These are phyloP conservation scores for Fraxinus sp. DNA, from an alignment of 305 asterid genomes.

Conservation along the genomic window DNA sequence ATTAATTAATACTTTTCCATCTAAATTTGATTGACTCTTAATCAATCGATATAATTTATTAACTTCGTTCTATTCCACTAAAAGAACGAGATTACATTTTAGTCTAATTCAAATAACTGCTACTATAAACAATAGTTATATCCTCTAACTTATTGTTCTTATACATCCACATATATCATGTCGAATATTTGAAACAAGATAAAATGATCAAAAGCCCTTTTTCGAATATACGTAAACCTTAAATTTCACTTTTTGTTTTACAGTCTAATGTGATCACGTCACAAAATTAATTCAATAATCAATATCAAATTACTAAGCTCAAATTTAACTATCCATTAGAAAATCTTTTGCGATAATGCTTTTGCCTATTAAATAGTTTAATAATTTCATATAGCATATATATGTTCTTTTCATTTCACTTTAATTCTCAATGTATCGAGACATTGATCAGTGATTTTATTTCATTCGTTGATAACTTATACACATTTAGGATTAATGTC, in stretches of 20 bases:
- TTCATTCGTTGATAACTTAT: background rate
- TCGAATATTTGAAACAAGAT: background rate
- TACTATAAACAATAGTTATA: too few species aligned
- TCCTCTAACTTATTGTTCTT: too few species aligned
- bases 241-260: background rate
- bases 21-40: too few species aligned
- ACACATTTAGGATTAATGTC: background rate
- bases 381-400: too few species aligned
- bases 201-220: too few species aligned
- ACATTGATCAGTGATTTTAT: background rate
- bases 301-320: background rate
- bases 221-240: background rate
- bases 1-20: too few species aligned
- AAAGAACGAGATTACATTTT: too few species aligned
- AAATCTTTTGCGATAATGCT: background rate
- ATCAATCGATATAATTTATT: too few species aligned
- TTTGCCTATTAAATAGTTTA: too few species aligned
- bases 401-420: too few species aligned
- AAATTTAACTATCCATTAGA: background rate
- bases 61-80: too few species aligned
- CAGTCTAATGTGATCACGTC: background rate
- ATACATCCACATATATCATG: background rate
- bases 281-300: background rate
- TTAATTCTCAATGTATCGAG: background rate
- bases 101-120: too few species aligned